Evolutionary conservation across 805 yeast genomes (phyloP), one percentile per base, ranked within the genome.

Genomic region (Pichia insulana): DNA sequence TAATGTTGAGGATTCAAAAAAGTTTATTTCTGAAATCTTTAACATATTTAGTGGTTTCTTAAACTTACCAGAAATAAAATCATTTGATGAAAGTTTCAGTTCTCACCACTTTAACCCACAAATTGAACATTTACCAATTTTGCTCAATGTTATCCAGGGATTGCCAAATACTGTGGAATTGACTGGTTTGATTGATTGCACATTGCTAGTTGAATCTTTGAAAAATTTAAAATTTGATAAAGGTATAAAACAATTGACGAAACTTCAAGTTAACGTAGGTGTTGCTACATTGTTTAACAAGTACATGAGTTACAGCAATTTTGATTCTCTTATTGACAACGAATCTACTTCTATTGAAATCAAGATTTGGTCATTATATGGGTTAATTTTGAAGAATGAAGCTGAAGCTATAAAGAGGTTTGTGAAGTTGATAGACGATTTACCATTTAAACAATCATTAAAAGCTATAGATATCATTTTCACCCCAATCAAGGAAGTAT

Each of bases 331-430:
- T 2, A 18, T 37, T 17, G n/a, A 15, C 6, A 4, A 7, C 13
- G 13, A 10, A 11, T 18, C 4, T 15, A n/a, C 16, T 13, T 18
- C 37, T 3, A 12, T 20, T 9, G 49, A 48, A 19, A 16, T 45
- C 7, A 39, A 35, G 15, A 18, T 48, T 27, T 48, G 51, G 51
- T 18, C 39, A 12, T 32, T 48, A 16, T 37, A 41, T 25, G 51
- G 51, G 7, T 37, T 48, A 16, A 36, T 48, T 17, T 15, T 46
- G 22, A 48, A 48, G 34, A 41, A 45, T 39, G 44, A 46, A 34
- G 18, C 36, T 3, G 30, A 22, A 10, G 43, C 47, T n/a, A 39
- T 40, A 12, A 34, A 41, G 9, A 20, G 18, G 6, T 36, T 45
- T 34, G 39, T 48, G 16, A 19, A 39, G 11, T 9, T 39, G 5